Conservation (phyloP, 192 early-diverging fungal species). For the Polychytrium aggregatum region DNA sequence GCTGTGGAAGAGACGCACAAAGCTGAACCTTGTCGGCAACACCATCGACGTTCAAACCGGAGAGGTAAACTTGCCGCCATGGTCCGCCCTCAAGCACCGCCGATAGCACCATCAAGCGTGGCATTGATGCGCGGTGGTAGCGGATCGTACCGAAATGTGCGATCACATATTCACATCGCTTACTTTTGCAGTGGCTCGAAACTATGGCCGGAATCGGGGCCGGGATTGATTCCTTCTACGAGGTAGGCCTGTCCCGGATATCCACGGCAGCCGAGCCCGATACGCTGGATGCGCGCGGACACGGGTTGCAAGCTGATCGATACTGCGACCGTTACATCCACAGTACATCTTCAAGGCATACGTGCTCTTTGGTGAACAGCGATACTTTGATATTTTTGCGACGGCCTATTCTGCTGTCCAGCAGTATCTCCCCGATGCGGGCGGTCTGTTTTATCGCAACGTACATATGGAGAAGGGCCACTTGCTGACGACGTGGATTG, state of each 20-base stretch:
- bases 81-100: too few relatives aligned
- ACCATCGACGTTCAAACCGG: conserved; percentile 58
- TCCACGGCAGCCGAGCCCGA: too few relatives aligned
- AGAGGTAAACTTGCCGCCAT: too few relatives aligned
- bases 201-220: conserved; percentile 68
- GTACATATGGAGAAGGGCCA: conserved; percentile 67
- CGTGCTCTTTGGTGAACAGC: conserved; percentile 72
- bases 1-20: conserved; percentile 69
- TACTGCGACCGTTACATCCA: too few relatives aligned
- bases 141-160: too few relatives aligned
- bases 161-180: too few relatives aligned
- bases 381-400: conserved; percentile 68
- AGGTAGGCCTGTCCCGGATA: too few relatives aligned
- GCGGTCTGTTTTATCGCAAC: conserved; percentile 75
- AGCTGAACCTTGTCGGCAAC: conserved; percentile 72
- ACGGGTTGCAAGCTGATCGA: too few relatives aligned
- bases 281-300: too few relatives aligned
- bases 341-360: conserved; percentile 84
- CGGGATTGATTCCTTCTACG: conserved; percentile 85
- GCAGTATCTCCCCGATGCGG: conserved; percentile 47
- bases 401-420: conserved; percentile 59
- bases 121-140: too few relatives aligned
- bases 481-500: conserved; percentile 65
- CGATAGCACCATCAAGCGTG: too few relatives aligned
- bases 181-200: conserved; percentile 54